phyloP scores from a whole-genome alignment of 768 basidiomycete species.

The Hortiboletus flavorubellus region DNA sequence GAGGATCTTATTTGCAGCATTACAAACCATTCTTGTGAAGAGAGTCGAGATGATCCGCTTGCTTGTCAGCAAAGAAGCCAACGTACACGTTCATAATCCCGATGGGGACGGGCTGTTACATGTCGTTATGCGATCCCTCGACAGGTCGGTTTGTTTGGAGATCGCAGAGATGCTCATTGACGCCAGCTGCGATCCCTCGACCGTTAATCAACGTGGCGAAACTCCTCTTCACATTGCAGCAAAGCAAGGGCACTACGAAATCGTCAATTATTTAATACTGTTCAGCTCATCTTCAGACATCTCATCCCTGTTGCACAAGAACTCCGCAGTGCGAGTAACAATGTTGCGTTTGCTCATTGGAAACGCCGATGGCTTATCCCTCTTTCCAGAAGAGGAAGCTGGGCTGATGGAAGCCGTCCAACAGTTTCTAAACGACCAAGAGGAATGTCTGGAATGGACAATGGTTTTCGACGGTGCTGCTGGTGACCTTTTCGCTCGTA shows the following conservation, averaged over 20 bases:
- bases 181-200: not conserved
- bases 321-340: not conserved
- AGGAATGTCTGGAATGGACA: not conserved
- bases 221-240: not conserved
- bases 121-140: not conserved
- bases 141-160: not conserved
- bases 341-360: not conserved
- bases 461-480: not conserved
- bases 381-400: not conserved
- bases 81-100: not conserved
- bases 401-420: not conserved
- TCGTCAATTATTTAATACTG: not conserved
- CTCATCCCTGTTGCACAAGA: not conserved
- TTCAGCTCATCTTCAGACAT: not conserved
- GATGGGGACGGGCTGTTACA: conserved; percentile 2
- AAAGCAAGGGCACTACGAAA: not conserved
- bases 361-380: not conserved
- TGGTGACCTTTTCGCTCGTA: not conserved
- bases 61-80: not conserved
- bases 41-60: conserved; percentile 2
- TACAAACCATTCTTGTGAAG: not conserved
- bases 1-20: not conserved
- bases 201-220: not conserved
- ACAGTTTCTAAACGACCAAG: not conserved
- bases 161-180: not conserved